A percentile compares a stretch with the other conserved stretches of the same genome.
phyloP scores from a whole-genome alignment of 345 rosid genomes.

The Pugionium dolabratum region DNA sequence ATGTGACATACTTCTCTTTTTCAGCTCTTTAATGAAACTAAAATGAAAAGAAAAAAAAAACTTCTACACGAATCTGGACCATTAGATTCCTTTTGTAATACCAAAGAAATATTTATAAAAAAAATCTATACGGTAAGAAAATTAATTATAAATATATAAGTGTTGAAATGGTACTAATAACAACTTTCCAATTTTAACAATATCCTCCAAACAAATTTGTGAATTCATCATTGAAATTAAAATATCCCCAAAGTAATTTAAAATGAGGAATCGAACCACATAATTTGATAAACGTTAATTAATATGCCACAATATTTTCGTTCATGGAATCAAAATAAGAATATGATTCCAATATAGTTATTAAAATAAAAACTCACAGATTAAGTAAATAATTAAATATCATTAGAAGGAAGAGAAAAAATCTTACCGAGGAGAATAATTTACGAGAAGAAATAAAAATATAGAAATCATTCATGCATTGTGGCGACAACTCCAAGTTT shows the following conservation, averaged over 20 bases:
- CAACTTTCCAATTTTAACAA: too few relatives aligned
- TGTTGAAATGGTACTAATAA: too few relatives aligned
- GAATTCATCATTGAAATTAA: too few relatives aligned
- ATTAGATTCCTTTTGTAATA: conserved; percentile 5
- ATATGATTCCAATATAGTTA: conserved; percentile 1
- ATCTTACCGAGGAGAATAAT: neutral
- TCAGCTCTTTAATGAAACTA: conserved; percentile 2
- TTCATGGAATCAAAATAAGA: conserved; percentile 11
- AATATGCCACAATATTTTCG: conserved; percentile 3
- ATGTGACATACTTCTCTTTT: conserved; percentile 35
- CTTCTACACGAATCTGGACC: conserved; percentile 27
- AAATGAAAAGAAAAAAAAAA: conserved; percentile 4
- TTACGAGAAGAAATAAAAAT: conserved; percentile 8
- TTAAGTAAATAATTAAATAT: conserved; percentile 8
- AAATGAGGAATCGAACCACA: too few relatives aligned
- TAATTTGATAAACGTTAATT: neutral
- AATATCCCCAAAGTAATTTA: too few relatives aligned
- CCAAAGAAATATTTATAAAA: neutral
- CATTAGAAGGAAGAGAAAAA: neutral
- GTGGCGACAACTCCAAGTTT: conserved; percentile 69
- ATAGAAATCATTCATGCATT: conserved; percentile 5
- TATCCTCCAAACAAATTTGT: too few relatives aligned
- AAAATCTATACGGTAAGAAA: too few relatives aligned
- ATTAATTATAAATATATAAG: too few relatives aligned
- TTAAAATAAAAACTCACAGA: neutral